Percentiles rank a stretch among this genome's conserved stretches.
Evolutionary conservation across 2,329 filamentous ascomycete genomes (phyloP).

Genomic region (Macrophomina tecta): DNA sequence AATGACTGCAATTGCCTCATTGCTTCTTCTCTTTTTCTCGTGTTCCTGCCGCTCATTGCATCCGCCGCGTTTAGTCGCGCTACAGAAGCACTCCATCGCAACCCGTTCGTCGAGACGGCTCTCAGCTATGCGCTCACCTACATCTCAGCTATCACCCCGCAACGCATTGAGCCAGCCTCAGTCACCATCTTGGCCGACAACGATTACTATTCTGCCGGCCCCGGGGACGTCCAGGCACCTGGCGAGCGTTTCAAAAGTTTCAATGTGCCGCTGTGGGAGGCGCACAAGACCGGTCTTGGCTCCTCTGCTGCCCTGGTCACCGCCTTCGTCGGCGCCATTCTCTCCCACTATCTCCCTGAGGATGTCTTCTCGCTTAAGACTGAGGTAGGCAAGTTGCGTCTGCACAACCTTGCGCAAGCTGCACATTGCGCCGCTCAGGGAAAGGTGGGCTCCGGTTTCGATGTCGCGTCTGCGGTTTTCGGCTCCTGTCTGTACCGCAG

Average conservation of each 20-base stretch:
- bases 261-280: conserved; percentile 73
- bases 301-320: conserved; percentile 95
- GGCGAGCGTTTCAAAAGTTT: conserved; percentile 74
- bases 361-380: conserved; percentile 62
- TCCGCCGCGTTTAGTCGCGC: conserved; percentile 27
- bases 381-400: conserved; percentile 60
- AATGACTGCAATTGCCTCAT: neutral
- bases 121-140: conserved; percentile 88
- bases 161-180: conserved; percentile 67
- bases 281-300: conserved; percentile 94
- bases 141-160: conserved; percentile 59
- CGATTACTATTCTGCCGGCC: conserved; percentile 82
- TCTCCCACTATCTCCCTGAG: conserved; percentile 73
- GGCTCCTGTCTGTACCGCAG: conserved; percentile 89
- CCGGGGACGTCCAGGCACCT: conserved; percentile 38
- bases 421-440: conserved; percentile 96
- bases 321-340: conserved; percentile 76
- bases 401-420: conserved; percentile 94
- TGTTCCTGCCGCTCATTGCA: conserved; percentile 27
- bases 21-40: conserved; percentile 1
- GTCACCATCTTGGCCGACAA: conserved; percentile 93
- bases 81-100: conserved; percentile 59
- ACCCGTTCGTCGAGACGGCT: conserved; percentile 92
- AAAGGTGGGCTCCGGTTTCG: conserved; percentile 94
- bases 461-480: conserved; percentile 90